phyloP scores from a whole-genome alignment of 2,329 filamentous ascomycete genomes.

The Macroventuria anomochaeta region DNA sequence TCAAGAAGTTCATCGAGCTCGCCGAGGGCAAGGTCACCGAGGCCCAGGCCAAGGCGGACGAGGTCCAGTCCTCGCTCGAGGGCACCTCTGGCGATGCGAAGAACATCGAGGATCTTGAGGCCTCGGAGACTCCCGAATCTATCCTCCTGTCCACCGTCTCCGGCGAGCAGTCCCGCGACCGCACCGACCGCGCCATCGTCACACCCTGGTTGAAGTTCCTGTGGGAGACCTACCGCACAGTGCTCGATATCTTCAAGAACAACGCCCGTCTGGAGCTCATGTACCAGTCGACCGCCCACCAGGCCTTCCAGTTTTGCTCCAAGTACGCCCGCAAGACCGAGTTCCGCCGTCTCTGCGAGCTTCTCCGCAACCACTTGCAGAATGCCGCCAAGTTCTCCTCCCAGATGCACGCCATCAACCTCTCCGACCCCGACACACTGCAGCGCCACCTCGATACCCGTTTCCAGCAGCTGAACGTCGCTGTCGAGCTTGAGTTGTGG shows the following conservation, averaged over 20 bases:
- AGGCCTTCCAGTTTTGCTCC: conserved; percentile 98
- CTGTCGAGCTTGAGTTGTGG: conserved; percentile 97
- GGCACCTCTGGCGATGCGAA: conserved; percentile 69
- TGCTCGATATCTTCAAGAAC: conserved; percentile 98
- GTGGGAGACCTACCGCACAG: conserved; percentile 98
- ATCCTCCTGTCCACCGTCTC: conserved; percentile 97
- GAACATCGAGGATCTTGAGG: conserved; percentile 93
- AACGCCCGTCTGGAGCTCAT: conserved; percentile 96
- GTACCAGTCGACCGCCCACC: conserved; percentile 97
- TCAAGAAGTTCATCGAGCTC: conserved; percentile 97
- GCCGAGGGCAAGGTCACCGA: conserved; percentile 95
- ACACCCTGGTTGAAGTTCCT: conserved; percentile 99
- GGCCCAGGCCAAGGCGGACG: conserved; percentile 93
- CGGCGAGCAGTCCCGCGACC: conserved; percentile 95
- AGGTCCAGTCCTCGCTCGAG: conserved; percentile 88
- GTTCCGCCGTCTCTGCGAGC: conserved; percentile 96
- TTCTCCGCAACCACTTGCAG: conserved; percentile 97
- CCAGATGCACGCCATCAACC: conserved; percentile 99
- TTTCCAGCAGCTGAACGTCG: conserved; percentile 97
- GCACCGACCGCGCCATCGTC: conserved; percentile 96
- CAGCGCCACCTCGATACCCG: conserved; percentile 97
- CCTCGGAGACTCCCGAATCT: conserved; percentile 95
- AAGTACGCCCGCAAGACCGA: conserved; percentile 99
- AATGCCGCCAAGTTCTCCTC: conserved; percentile 98
- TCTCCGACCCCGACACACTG: conserved; percentile 95